Base-by-base conservation (phyloP, 345 rosid genomes). In the Euphorbia peplus region DNA sequence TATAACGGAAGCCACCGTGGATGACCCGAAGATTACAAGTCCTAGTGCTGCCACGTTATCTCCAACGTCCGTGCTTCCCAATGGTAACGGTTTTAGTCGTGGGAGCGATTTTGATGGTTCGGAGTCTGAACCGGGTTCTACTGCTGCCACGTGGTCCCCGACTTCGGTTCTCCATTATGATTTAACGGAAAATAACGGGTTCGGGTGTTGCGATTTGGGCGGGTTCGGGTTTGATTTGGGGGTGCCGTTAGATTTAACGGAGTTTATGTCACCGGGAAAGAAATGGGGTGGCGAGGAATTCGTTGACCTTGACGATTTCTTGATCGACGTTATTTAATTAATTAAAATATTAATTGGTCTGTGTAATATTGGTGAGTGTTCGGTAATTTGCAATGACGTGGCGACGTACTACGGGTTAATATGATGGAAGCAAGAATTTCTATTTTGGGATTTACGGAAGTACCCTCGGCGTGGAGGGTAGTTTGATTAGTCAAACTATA, bases 51-150 rank as follows among this genome's bases (percentile, higher is more conserved):
- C n/a, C 8, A n/a, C 54, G 12, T 64, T 78, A 0, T 81, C 84
- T 8, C 85, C 85, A 1, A 81, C 82, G 6, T 78, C 85, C 0
- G 85, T 81, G n/a, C n/a, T n/a, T n/a, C n/a, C n/a, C n/a, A n/a
- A n/a, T n/a, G n/a, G n/a, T n/a, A n/a, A n/a, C n/a, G n/a, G n/a
- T n/a, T n/a, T n/a, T n/a, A n/a, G n/a, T n/a, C n/a, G n/a, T n/a
- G n/a, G n/a, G n/a, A n/a, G n/a, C n/a, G n/a, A n/a, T n/a, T n/a
- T n/a, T n/a, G n/a, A n/a, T 4, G 12, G 16, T 8, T 68, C 26
- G 0, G 66, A 64, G 2, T 66, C 73, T 1, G 70, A 51, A 24
- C 53, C 63, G 30, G 61, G 55, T 4, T 58, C 62, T 0, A 32
- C 48, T 24, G 25, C 70, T 0, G 56, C n/a, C 8, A n/a, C 54